Evolutionary conservation across 2,329 filamentous ascomycete species (phyloP).

Genomic region (Xylaria sp.): DNA sequence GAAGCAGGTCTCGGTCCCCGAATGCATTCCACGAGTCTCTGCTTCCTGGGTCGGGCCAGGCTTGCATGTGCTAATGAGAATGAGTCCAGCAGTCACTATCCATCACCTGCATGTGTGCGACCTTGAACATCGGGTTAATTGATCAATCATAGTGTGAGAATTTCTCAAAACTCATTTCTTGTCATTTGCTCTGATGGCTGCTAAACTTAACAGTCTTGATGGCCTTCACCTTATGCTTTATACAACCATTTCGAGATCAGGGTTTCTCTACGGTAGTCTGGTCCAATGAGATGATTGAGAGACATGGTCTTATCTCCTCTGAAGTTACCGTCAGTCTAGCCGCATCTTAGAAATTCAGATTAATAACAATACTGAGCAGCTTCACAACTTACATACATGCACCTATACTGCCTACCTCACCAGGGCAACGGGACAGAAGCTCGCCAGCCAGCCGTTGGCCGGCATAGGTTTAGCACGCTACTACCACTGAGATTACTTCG

Average conservation of each 20-base stretch:
- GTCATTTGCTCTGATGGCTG: background rate
- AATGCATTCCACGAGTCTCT: conserved; percentile 11
- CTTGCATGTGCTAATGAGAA: background rate
- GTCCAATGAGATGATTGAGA: background rate
- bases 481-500: background rate
- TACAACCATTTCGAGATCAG: background rate
- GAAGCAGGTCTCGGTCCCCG: conserved; percentile 24
- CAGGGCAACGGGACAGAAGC: background rate
- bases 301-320: background rate
- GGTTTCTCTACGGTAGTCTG: background rate
- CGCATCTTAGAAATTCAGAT: background rate
- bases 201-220: background rate
- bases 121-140: background rate
- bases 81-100: background rate
- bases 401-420: background rate
- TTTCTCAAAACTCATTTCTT: background rate
- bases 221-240: background rate
- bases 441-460: background rate
- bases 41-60: background rate
- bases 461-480: background rate
- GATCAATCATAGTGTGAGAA: conserved; percentile 8
- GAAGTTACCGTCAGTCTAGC: too few species aligned
- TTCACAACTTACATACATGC: background rate
- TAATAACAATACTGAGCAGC: background rate
- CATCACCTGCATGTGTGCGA: conserved; percentile 8